Evolutionary conservation across 2,329 filamentous ascomycete genomes (phyloP), one percentile per base, ranked within the genome.

Genomic region (Epichloe sibirici): DNA sequence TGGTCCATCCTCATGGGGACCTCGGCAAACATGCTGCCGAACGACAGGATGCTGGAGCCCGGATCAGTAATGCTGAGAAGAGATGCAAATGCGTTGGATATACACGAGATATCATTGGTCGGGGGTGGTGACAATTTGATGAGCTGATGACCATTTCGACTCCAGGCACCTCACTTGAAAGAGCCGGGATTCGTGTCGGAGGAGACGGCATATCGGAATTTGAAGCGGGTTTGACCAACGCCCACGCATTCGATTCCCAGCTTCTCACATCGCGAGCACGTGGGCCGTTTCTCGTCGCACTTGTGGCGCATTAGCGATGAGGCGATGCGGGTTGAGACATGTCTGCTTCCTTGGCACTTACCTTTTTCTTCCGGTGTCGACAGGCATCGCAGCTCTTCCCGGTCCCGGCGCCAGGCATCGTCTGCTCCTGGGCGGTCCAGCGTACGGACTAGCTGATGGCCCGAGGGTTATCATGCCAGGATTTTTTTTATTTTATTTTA

Each of bases 271-370:
- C 49, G 42, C 17, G 49, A 51, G 23, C 49, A 51, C 4, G 9
- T 45, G 8, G 42, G 49, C 42, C 37, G 49, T 40, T 39, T 51
- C 35, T 51, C 28, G 49, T 51, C 49, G 49, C 49, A 51, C 49
- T 51, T 11, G 25, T 23, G 35, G 25, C 6, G 17, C 23, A 4
- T 28, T n/a, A 45, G 15, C n/a, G 38, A 44, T 11, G n/a, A 15
- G 28, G 28, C 28, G 28, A 28, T 1, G 7, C 28, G 28, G 28
- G 28, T 28, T 8, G 28, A 28, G 28, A 28, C 28, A 28, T 28
- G 28, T 28, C 28, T 28, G 28, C 28, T 28, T 28, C 8, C 7
- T 17, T 17, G 17, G 17, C 17, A 2, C 28, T 28, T n/a, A 46
- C 42, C 42, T 51, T 51, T 23, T 51, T 51, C 49, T 51, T 51